Evolutionary conservation across 345 rosid genomes (phyloP), one percentile per base, ranked within the genome.

Genomic region (Ceriops decandra): DNA sequence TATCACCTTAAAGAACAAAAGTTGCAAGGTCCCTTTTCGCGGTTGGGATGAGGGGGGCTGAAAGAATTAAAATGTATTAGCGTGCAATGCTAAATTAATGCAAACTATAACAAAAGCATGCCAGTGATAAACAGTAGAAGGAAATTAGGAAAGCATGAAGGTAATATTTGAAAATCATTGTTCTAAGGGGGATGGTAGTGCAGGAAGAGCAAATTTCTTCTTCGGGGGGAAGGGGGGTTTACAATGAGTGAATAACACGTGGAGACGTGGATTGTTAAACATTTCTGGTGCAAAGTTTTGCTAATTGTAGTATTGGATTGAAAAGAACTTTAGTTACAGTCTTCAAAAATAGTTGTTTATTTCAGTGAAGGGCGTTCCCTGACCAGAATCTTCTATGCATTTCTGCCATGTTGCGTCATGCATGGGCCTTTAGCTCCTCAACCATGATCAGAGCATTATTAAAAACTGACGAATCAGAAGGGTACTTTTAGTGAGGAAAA

Each of bases 261-360:
- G 33, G 62, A 21, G 32, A 67, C 52, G 65, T 74, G 72, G 75
- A 62, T 75, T 70, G 53, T 46, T 71, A 27, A n/a, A n/a, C 6
- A 33, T 32, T 69, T 53, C 57, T 51, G 56, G 27, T 76, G 74
- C 35, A 46, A 66, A 57, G 69, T 66, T 72, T 63, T 62, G 72
- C 35, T 46, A 28, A 72, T 63, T 57, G 62, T 31, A 62, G 22
- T 46, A n/a, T 56, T 42, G 42, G 26, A 53, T 42, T 42, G 49
- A 42, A 42, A 42, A 42, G 19, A 15, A 15, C 49, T 42, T 42
- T 15, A 42, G 49, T 16, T 13, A 42, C 5, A 15, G 49, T 3
- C 47, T 42, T 42, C 47, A 42, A 42, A 42, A 42, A 1, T 42
- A 11, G 47, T 11, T 42, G 5, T 42, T 5, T 13, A 11, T 2